phyloP scores from a whole-genome alignment of 202 grass and related monocot species.

The Sporobolus alterniflorus region DNA sequence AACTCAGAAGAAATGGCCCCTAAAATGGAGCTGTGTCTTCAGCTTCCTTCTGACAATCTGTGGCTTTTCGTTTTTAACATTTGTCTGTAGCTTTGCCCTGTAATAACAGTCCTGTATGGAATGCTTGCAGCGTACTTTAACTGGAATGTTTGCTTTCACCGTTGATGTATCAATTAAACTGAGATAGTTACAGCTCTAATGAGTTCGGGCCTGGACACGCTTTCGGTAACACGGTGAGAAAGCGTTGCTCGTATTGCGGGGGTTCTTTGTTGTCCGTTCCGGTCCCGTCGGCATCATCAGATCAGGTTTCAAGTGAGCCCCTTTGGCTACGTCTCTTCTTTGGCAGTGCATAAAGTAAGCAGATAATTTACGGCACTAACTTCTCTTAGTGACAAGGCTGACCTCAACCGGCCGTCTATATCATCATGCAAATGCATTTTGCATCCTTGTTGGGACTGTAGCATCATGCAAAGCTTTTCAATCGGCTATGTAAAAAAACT shows the following conservation, averaged over 20 bases:
- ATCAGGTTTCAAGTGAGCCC: neutral
- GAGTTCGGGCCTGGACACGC: neutral
- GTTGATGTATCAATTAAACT: neutral
- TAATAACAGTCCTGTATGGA: too few species aligned
- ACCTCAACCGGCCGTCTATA: too few species aligned
- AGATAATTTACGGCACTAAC: neutral
- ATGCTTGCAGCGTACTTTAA: neutral
- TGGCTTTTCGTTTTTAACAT: neutral
- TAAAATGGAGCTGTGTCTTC: neutral
- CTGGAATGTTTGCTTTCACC: neutral
- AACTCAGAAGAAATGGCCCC: too few species aligned
- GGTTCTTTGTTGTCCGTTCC: neutral
- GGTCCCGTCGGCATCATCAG: conserved; percentile 17
- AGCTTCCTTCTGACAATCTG: neutral
- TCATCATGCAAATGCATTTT: too few species aligned
- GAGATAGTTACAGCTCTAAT: neutral
- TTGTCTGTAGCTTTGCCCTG: too few species aligned
- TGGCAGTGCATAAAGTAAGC: neutral
- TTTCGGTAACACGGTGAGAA: neutral
- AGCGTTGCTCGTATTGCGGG: neutral
- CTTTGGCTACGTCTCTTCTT: neutral
- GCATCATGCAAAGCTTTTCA: too few species aligned
- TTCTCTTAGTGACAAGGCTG: too few species aligned
- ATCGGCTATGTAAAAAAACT: too few species aligned
- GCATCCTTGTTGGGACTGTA: too few species aligned